phyloP scores from a whole-genome alignment of 768 basidiomycete genomes.

The Phlebiopsis flavidoalba region DNA sequence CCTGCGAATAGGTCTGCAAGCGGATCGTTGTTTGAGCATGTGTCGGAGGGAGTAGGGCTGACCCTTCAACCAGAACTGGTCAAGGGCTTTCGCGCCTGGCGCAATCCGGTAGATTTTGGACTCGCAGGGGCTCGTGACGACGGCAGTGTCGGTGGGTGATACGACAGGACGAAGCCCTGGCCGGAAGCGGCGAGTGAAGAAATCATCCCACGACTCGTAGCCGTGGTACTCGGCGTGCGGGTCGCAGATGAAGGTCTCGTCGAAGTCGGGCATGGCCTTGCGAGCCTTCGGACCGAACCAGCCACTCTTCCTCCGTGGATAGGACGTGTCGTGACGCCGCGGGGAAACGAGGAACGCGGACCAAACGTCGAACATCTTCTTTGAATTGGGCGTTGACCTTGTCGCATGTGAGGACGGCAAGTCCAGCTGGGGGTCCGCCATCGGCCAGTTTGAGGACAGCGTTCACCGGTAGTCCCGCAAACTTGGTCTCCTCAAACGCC shows the following conservation, averaged over 20 bases:
- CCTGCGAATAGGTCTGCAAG: conserved; percentile 39
- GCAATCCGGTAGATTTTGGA: conserved; percentile 41
- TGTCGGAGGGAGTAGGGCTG: conserved; percentile 55
- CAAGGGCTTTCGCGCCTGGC: conserved; percentile 32
- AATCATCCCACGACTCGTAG: conserved; percentile 47
- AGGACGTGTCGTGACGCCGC: conserved; percentile 39
- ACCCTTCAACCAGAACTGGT: conserved; percentile 58
- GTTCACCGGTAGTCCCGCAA: conserved; percentile 44
- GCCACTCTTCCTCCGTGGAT: conserved; percentile 26
- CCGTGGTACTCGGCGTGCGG: conserved; percentile 38
- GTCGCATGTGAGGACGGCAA: conserved; percentile 31
- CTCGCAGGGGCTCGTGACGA: conserved; percentile 51
- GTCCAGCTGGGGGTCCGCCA: conserved; percentile 33
- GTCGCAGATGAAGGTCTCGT: conserved; percentile 35
- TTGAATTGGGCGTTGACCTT: conserved; percentile 43
- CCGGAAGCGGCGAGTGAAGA: conserved; percentile 46
- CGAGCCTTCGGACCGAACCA: conserved; percentile 43
- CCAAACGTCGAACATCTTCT: conserved; percentile 45
- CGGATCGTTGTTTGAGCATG: conserved; percentile 43
- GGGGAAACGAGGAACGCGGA: conserved; percentile 38
- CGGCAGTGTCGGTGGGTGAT: conserved; percentile 17
- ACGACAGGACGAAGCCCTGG: conserved; percentile 36
- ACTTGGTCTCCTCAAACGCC: conserved; percentile 30
- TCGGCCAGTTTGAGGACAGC: conserved; percentile 40
- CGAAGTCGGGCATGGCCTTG: conserved; percentile 15